Evolutionary conservation across 1,139 yeast genomes (phyloP).

Genomic region (Casaregolazyma suthepensis): DNA sequence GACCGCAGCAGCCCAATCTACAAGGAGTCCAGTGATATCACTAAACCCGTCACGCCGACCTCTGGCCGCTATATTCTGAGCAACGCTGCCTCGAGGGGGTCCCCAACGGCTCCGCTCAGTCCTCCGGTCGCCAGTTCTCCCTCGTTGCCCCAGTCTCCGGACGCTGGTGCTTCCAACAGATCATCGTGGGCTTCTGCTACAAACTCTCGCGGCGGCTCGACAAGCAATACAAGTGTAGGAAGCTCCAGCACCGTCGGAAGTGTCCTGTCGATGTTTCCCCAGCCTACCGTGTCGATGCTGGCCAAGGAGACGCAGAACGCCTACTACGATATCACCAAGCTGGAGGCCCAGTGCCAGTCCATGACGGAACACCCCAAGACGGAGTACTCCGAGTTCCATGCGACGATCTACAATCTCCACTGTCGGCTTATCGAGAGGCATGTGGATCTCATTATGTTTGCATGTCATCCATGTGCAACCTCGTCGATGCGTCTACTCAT

Average conservation of each 20-base stretch:
- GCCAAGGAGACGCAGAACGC: slow-evolving; percentile 22
- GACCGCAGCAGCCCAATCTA: neutral
- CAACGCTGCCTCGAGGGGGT: neutral
- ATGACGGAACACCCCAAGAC: slow-evolving; percentile 15
- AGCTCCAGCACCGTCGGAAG: neutral
- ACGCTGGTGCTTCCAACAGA: neutral
- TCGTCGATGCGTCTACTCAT: slow-evolving; percentile 23
- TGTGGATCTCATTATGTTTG: slow-evolving; percentile 27
- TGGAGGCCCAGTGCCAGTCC: slow-evolving; percentile 21
- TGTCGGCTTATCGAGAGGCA: slow-evolving; percentile 24
- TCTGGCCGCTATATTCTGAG: neutral
- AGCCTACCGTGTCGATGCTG: slow-evolving; percentile 18
- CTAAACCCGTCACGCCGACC: neutral
- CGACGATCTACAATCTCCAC: slow-evolving; percentile 16
- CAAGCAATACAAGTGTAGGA: neutral
- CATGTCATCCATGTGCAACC: slow-evolving; percentile 26
- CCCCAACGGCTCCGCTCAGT: neutral
- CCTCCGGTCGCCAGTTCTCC: neutral
- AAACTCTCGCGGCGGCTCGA: neutral
- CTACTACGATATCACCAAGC: slow-evolving; percentile 23
- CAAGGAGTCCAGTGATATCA: neutral
- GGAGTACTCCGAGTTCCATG: slow-evolving; percentile 1
- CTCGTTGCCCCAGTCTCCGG: neutral
- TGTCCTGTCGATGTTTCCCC: slow-evolving; percentile 4
- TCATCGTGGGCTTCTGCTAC: neutral